These are phyloP conservation scores for Beauveria brongniartii DNA, from an alignment of 2,329 filamentous ascomycete genomes.

Conservation along the genomic window DNA sequence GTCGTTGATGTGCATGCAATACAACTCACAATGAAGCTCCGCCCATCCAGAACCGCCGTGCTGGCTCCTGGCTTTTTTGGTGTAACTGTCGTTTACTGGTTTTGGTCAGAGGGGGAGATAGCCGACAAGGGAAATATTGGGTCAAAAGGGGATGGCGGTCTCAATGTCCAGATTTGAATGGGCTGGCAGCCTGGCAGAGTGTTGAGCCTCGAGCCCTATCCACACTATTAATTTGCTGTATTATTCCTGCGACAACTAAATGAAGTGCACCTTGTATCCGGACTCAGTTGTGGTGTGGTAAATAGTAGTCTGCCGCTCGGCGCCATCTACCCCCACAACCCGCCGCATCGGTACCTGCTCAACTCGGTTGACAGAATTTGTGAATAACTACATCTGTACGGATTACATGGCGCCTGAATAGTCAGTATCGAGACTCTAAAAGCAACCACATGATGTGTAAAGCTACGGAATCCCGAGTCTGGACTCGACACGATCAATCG, in stretches of 20 bases:
- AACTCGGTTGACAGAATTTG: not conserved
- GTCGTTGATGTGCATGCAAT: not conserved
- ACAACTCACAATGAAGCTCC: not conserved
- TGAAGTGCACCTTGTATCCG: too few species aligned
- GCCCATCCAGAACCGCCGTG: not conserved
- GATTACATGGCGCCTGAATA: not conserved
- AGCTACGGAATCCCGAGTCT: not conserved
- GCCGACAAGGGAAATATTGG: not conserved
- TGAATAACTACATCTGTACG: not conserved
- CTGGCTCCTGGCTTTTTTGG: not conserved
- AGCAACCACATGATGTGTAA: not conserved
- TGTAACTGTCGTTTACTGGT: slow-evolving; percentile 2
- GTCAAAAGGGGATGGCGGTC: not conserved
- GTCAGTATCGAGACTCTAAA: not conserved
- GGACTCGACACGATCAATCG: not conserved
- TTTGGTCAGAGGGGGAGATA: not conserved
- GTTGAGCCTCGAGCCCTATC: not conserved
- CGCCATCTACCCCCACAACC: not conserved
- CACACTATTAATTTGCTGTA: not conserved
- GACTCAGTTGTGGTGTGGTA: too few species aligned
- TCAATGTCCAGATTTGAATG: slow-evolving; percentile 2
- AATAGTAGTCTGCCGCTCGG: too few species aligned
- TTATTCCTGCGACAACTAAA: not conserved
- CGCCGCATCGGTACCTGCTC: not conserved
- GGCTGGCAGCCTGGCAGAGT: not conserved